A percentile compares a stretch with the other conserved stretches of the same genome.
Conservation (phyloP, 495 filamentous ascomycete genomes). For the Aspergillus nanangensis region DNA sequence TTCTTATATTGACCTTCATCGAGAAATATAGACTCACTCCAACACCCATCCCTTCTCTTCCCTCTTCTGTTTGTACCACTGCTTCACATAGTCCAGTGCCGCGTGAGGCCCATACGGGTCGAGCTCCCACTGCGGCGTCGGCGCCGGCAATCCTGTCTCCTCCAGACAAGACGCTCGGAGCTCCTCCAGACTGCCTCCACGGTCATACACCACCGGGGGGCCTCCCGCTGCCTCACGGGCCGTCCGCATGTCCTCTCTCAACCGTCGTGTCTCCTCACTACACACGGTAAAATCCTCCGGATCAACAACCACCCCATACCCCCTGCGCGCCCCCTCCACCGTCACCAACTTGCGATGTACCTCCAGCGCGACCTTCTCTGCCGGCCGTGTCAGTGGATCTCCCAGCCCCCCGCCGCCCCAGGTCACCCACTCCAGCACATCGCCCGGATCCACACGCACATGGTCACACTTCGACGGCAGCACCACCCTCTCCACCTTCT, state of each 20-base stretch:
- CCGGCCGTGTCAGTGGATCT: slow-evolving; percentile 42
- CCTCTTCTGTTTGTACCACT: slow-evolving; percentile 27
- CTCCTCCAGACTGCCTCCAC: slow-evolving; percentile 32
- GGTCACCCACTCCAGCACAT: slow-evolving; percentile 49
- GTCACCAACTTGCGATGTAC: slow-evolving; percentile 45
- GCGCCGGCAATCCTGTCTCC: slow-evolving; percentile 35
- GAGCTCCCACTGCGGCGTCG: slow-evolving; percentile 31
- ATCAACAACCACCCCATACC: slow-evolving; percentile 40
- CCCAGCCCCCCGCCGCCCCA: slow-evolving; percentile 50
- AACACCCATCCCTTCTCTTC: slow-evolving; percentile 18
- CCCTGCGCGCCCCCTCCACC: slow-evolving; percentile 32
- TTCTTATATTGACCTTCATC: too few species aligned
- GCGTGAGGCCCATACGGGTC: slow-evolving; percentile 32
- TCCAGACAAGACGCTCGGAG: slow-evolving; percentile 26
- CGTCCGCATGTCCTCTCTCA: slow-evolving; percentile 23
- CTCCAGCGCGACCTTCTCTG: slow-evolving; percentile 41
- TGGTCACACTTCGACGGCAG: slow-evolving; percentile 46
- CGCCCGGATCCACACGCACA: slow-evolving; percentile 40
- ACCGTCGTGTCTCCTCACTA: slow-evolving; percentile 22
- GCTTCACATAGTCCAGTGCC: slow-evolving; percentile 26
- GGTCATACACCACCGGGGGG: slow-evolving; percentile 25
- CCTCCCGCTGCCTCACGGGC: slow-evolving; percentile 10
- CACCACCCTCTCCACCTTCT: slow-evolving; percentile 21
- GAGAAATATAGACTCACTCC: too few species aligned
- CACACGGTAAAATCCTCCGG: slow-evolving; percentile 23